phyloP scores from a whole-genome alignment of 352 stramenopile species.

The Globisporangium paroecandrum region DNA sequence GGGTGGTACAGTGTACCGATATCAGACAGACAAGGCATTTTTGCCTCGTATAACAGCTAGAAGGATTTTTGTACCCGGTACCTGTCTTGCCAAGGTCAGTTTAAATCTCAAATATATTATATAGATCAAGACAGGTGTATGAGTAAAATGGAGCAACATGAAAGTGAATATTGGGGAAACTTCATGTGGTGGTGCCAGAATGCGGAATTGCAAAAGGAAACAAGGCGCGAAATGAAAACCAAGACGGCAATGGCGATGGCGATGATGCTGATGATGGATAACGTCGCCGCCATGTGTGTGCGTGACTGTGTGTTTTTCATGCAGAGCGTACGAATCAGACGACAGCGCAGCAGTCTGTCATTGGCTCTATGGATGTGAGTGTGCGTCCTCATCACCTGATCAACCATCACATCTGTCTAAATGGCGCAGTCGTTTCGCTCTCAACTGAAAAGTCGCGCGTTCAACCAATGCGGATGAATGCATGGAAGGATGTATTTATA shows the following conservation, averaged over 20 bases:
- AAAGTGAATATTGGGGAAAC: neutral
- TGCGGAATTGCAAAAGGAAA: neutral
- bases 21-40: neutral
- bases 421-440: neutral
- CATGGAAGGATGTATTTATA: neutral
- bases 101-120: too few relatives aligned
- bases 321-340: neutral
- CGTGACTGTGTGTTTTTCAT: neutral
- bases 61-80: too few relatives aligned
- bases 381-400: neutral
- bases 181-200: neutral
- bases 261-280: neutral
- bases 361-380: neutral
- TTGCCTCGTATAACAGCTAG: neutral
- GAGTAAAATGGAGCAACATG: neutral
- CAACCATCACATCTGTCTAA: too few relatives aligned
- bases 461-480: neutral
- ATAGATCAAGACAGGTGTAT: neutral
- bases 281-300: neutral
- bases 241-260: neutral
- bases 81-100: too few relatives aligned
- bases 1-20: constrained; percentile 8
- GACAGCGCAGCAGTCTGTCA: neutral
- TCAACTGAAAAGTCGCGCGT: neutral
- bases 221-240: neutral